Conservation (phyloP, 2,329 filamentous ascomycete species). For the Xylariales sp. region DNA sequence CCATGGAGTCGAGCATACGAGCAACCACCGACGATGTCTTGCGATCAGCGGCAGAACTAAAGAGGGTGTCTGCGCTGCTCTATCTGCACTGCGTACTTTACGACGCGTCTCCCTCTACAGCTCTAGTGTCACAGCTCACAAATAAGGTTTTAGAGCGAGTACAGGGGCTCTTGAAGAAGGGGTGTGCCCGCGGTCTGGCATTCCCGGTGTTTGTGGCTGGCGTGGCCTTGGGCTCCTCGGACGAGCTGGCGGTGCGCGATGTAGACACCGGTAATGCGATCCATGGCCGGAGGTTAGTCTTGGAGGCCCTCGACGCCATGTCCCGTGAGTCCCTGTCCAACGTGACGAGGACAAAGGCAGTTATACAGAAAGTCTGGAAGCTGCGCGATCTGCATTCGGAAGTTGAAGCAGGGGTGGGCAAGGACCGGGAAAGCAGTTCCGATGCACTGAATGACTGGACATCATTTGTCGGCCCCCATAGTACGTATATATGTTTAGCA, state of each 20-base stretch:
- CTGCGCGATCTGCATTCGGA: conserved; percentile 28
- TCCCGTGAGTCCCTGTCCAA: conserved; percentile 35
- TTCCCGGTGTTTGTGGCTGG: conserved; percentile 40
- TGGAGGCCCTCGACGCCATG: conserved; percentile 34
- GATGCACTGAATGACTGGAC: conserved; percentile 20
- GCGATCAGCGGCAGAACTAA: conserved; percentile 32
- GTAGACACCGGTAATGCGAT: conserved; percentile 13
- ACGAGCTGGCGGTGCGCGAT: conserved; percentile 29
- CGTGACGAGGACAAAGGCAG: conserved; percentile 36
- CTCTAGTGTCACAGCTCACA: conserved; percentile 19
- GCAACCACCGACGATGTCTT: conserved; percentile 24
- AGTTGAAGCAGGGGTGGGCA: neutral
- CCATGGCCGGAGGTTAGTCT: conserved; percentile 31
- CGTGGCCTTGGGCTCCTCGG: conserved; percentile 29
- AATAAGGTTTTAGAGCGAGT: conserved; percentile 28
- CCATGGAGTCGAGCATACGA: conserved; percentile 11
- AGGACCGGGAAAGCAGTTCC: neutral
- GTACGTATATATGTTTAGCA: conserved; percentile 20
- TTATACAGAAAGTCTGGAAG: conserved; percentile 43
- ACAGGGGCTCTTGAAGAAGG: conserved; percentile 26
- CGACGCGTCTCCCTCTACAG: conserved; percentile 34
- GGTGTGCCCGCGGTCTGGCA: conserved; percentile 27
- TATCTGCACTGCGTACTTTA: conserved; percentile 41
- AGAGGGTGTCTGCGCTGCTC: conserved; percentile 36
- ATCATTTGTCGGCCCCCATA: conserved; percentile 20